Percentiles rank a stretch among this genome's conserved stretches.
phyloP scores from a whole-genome alignment of 345 rosid genomes.

The Draba incana region DNA sequence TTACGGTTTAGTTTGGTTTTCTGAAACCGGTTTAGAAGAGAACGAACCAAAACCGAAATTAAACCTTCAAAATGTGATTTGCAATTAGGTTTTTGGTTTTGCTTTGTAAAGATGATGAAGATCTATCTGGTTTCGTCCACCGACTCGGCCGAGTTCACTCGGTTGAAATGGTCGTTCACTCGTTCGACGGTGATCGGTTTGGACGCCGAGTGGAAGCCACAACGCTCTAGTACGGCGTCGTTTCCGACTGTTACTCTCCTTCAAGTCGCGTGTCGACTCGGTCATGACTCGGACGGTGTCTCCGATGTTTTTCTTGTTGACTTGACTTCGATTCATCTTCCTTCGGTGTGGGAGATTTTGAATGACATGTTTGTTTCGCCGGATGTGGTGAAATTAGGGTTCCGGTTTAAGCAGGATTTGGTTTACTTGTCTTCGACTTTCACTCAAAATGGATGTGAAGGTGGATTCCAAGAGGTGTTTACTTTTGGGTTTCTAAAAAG shows the following conservation, averaged over 20 bases:
- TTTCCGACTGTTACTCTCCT: conserved; percentile 79
- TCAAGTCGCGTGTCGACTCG: conserved; percentile 73
- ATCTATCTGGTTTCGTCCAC: conserved; percentile 57
- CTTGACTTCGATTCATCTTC: conserved; percentile 54
- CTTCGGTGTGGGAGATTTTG: conserved; percentile 64
- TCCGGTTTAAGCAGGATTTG: conserved; percentile 87
- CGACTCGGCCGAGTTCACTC: conserved; percentile 78
- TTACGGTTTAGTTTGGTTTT: conserved; percentile 9
- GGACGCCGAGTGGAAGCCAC: conserved; percentile 94
- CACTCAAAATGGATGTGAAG: conserved; percentile 60
- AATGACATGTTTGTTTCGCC: conserved; percentile 66
- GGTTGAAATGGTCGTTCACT: conserved; percentile 53
- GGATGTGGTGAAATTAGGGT: conserved; percentile 78
- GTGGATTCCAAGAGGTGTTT: conserved; percentile 67
- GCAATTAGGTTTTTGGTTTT: background rate
- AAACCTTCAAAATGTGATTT: background rate
- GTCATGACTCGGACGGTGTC: conserved; percentile 39
- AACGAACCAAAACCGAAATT: conserved; percentile 18
- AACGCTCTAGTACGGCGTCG: conserved; percentile 43
- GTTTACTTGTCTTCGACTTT: conserved; percentile 80
- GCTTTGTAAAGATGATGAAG: background rate
- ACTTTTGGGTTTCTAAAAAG: background rate
- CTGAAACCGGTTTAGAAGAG: background rate
- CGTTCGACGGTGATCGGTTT: conserved; percentile 67
- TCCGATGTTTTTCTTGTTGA: conserved; percentile 74